Conservation (phyloP, 2,329 filamentous ascomycete species). For the Fusarium staphyleae region DNA sequence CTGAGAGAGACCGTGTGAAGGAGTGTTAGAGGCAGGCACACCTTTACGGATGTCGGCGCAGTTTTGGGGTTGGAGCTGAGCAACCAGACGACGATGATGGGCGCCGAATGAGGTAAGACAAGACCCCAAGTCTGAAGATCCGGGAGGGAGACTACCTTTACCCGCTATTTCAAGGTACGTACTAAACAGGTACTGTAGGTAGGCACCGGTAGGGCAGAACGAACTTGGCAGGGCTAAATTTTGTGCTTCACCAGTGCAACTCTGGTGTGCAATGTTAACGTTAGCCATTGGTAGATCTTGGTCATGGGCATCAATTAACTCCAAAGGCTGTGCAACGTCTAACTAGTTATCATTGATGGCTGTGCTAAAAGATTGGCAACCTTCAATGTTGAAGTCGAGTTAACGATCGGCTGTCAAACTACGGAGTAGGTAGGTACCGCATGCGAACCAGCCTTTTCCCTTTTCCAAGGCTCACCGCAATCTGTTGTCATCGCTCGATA, state of each 20-base stretch:
- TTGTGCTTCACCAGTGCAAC: neutral
- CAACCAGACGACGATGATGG: slow-evolving; percentile 9
- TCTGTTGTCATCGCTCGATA: neutral
- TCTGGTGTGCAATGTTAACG: neutral
- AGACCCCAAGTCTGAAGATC: slow-evolving; percentile 30
- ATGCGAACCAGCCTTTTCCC: no score
- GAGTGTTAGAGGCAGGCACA: slow-evolving; percentile 19
- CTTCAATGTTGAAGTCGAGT: neutral
- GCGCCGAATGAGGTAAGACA: slow-evolving; percentile 36
- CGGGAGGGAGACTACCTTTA: slow-evolving; percentile 4
- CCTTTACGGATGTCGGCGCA: slow-evolving; percentile 29
- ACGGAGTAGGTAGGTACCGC: no score
- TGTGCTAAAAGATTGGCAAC: neutral
- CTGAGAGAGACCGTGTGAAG: neutral
- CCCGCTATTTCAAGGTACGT: slow-evolving; percentile 14
- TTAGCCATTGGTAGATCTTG: neutral
- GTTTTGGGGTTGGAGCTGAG: slow-evolving; percentile 12
- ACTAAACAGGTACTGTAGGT: slow-evolving; percentile 26
- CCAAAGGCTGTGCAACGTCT: neutral
- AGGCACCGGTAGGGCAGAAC: slow-evolving; percentile 26
- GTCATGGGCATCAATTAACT: neutral
- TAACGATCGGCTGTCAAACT: slow-evolving; percentile 15
- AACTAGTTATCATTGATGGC: neutral
- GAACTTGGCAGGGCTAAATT: neutral
- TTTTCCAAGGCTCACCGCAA: neutral